A percentile compares a stretch with the other conserved stretches of the same genome.
Evolutionary conservation across 345 rosid species (phyloP).

Genomic region (Durio zibethinus): DNA sequence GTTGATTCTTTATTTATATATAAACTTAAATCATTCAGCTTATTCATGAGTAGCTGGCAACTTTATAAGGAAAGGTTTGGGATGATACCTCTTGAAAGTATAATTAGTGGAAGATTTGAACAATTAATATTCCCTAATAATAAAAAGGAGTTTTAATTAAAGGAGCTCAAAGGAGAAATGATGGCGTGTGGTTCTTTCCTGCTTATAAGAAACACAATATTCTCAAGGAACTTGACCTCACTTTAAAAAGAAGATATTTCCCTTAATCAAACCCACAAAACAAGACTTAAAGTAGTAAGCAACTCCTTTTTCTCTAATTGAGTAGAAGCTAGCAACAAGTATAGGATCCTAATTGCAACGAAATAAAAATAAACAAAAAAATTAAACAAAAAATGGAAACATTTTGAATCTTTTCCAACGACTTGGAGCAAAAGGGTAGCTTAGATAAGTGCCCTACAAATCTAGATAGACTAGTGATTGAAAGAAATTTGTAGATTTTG

Average conservation of each 20-base stretch:
- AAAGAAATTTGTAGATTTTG: conserved; percentile 34
- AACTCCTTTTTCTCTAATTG: conserved; percentile 18
- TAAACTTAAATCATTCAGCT: not conserved
- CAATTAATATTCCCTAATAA: conserved; percentile 18
- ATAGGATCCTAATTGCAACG: conserved; percentile 27
- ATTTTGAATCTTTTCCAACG: conserved; percentile 48
- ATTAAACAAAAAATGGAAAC: conserved; percentile 35
- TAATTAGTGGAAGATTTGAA: conserved; percentile 22
- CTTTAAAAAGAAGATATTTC: conserved; percentile 16
- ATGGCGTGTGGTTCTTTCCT: conserved; percentile 22
- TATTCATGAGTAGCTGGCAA: conserved; percentile 9
- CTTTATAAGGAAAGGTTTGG: not conserved
- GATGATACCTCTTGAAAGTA: not conserved
- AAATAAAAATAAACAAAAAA: not conserved
- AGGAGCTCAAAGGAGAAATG: conserved; percentile 24
- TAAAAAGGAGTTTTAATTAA: conserved; percentile 8
- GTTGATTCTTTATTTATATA: no score
- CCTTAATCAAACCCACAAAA: conserved; percentile 27
- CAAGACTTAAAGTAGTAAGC: conserved; percentile 30
- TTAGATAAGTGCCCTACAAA: conserved; percentile 33
- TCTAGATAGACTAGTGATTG: conserved; percentile 25
- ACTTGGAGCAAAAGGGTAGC: conserved; percentile 37
- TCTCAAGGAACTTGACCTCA: conserved; percentile 27
- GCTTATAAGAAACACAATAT: conserved; percentile 29
- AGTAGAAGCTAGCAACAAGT: conserved; percentile 5